These are phyloP conservation scores for Cladosporium sp. DNA, from an alignment of 2,329 filamentous ascomycete species.

Conservation along the genomic window DNA sequence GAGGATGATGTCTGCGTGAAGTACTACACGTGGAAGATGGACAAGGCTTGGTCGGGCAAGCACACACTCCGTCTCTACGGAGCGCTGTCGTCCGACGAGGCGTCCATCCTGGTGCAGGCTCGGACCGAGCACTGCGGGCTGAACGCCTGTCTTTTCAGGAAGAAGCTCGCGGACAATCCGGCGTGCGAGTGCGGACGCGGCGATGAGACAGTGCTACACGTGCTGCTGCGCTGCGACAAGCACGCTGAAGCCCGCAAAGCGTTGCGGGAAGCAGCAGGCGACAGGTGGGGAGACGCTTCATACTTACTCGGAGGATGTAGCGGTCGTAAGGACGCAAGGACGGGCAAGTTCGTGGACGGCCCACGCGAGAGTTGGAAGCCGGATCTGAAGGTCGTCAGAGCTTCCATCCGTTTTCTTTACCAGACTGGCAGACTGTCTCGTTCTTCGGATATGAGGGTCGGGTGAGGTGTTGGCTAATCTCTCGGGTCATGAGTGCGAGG, in stretches of 20 bases:
- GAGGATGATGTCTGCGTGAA: slow-evolving; percentile 3
- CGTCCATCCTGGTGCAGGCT: background rate
- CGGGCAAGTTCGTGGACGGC: slow-evolving; percentile 3
- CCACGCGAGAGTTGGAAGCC: slow-evolving; percentile 5
- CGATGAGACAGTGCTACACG: slow-evolving; percentile 9
- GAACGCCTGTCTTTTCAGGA: slow-evolving; percentile 6
- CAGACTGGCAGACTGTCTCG: slow-evolving; percentile 6
- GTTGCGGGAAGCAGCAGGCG: background rate
- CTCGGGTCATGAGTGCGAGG: background rate
- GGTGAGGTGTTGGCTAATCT: background rate
- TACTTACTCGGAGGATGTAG: slow-evolving; percentile 5
- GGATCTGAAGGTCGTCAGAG: slow-evolving; percentile 5
- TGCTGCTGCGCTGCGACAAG: slow-evolving; percentile 5
- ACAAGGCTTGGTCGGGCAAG: background rate
- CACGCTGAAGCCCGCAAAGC: background rate
- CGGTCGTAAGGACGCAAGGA: background rate
- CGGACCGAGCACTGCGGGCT: background rate
- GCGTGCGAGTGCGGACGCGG: slow-evolving; percentile 6
- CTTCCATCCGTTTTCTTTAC: slow-evolving; percentile 3
- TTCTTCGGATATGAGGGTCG: background rate
- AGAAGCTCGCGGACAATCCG: slow-evolving; percentile 8
- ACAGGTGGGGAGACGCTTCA: slow-evolving; percentile 1
- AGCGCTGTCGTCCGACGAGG: background rate
- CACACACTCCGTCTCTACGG: background rate
- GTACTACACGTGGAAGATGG: slow-evolving; percentile 11